A percentile compares a stretch with the other conserved stretches of the same genome.
phyloP scores from a whole-genome alignment of 306 rosid genomes.

The Acacia crassicarpa region DNA sequence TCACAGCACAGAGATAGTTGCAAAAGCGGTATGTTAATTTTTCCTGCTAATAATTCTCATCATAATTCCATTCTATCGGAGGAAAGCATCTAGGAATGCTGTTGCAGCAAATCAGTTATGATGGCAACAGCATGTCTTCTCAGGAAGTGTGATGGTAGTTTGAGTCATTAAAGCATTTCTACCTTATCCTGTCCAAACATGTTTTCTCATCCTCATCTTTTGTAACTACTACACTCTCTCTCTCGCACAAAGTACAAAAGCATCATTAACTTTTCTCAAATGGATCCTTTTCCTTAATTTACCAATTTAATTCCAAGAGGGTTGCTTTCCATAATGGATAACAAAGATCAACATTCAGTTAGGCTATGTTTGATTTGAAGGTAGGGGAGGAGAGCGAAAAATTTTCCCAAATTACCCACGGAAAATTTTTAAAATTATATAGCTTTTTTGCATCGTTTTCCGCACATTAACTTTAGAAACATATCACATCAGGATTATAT shows the following conservation, averaged over 20 bases:
- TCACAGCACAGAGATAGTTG: slow-evolving; percentile 66
- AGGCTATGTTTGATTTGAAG: too few species aligned
- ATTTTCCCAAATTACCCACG: too few species aligned
- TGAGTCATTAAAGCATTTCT: neutral
- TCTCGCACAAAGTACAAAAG: neutral
- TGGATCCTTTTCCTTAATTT: neutral
- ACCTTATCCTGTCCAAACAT: neutral
- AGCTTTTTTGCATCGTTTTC: too few species aligned
- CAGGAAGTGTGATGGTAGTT: neutral
- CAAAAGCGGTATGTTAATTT: slow-evolving; percentile 77
- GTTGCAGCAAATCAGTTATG: neutral
- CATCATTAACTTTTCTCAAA: neutral
- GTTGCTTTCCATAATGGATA: slow-evolving; percentile 10
- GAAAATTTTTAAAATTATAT: too few species aligned
- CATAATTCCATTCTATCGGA: slow-evolving; percentile 2
- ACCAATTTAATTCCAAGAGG: neutral
- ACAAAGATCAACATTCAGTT: neutral
- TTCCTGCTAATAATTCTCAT: neutral
- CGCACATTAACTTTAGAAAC: too few species aligned
- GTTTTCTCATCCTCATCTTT: neutral
- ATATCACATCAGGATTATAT: too few species aligned
- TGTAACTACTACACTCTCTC: neutral
- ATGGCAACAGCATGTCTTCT: slow-evolving; percentile 11
- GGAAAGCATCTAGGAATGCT: neutral
- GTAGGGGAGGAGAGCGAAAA: too few species aligned